Base-by-base conservation (phyloP, 2,329 filamentous ascomycete species). In the Ambrosiella cleistominuta region DNA sequence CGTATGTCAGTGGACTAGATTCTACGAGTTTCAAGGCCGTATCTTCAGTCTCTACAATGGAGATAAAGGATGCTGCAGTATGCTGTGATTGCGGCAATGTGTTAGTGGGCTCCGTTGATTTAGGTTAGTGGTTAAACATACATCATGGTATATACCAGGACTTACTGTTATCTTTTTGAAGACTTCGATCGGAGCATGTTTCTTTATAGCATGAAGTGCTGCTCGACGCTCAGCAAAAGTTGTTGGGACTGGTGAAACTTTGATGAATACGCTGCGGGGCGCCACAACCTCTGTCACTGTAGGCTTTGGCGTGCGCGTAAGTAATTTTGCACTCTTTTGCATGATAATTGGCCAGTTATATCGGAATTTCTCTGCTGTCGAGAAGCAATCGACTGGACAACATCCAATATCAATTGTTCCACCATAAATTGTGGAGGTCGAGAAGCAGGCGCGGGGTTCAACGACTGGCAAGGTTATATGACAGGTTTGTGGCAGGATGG, bases 161-260 rank as follows among this genome's bases (percentile, higher is more conserved):
- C 67, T 54, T 63, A 72, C 72, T 51, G 70, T 66, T 40, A 75
- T 66, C 65, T 70, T 72, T 67, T 73, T 76, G 66, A 81, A 81
- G 40, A 74, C 68, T 45, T 80, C 75, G 50, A 80, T 70, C 1
- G 69, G 66, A 58, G 74, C 75, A 62, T 75, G 69, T 57, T 70
- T 69, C 66, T 78, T 72, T 19, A 81, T 68, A 36, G 74, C 70
- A 49, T 74, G 73, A 39, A 81, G 68, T 17, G 81, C 70, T 7
- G 77, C 76, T 27, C 77, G 75, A 6, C 78, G 74, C 66, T 81
- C 77, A 37, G 72, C 70, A 62, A 81, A 74, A 52, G 62, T 75
- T n/a, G 68, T 64, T 9, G 79, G 78, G 11, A 72, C 64, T 12
- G 78, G 79, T n/a, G 68, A 66, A 17, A 80, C 77, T 42, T 70